Conservation (phyloP, 805 yeast genomes). For the Saccharomycopsis guyanensis region DNA sequence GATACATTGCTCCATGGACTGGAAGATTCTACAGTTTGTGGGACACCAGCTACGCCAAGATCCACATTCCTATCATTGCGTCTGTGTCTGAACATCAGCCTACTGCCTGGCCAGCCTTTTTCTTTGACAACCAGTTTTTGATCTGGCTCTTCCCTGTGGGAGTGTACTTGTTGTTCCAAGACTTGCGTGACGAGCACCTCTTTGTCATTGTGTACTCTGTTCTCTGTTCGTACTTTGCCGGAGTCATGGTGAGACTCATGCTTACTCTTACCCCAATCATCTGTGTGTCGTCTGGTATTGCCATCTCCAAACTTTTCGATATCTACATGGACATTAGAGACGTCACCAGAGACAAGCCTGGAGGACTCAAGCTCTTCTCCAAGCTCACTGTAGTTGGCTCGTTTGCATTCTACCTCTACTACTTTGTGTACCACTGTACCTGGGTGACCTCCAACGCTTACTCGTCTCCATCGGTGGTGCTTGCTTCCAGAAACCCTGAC, state of each 20-base stretch:
- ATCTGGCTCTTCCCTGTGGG: conserved; percentile 99
- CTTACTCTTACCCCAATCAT: conserved; percentile 92
- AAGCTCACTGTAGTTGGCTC: conserved; percentile 57
- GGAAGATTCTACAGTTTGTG: conserved; percentile 97
- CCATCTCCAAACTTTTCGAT: conserved; percentile 78
- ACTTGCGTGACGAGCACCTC: conserved; percentile 83
- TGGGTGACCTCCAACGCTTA: conserved; percentile 96
- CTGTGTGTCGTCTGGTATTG: conserved; percentile 88
- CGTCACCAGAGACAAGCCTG: conserved; percentile 5
- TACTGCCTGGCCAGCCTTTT: conserved; percentile 99
- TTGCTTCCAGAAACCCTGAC: conserved; percentile 76
- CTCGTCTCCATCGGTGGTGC: conserved; percentile 95
- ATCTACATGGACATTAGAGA: conserved; percentile 61
- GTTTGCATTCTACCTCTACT: conserved; percentile 63
- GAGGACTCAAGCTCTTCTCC: conserved; percentile 34
- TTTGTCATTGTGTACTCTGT: conserved; percentile 88
- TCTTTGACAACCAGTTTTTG: conserved; percentile 85
- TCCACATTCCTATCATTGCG: conserved; percentile 97
- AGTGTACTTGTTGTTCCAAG: conserved; percentile 82
- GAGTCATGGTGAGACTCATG: conserved; percentile 98
- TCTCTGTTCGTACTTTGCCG: conserved; percentile 95
- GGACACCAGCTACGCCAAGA: conserved; percentile 97
- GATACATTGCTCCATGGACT: conserved; percentile 98
- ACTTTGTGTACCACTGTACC: conserved; percentile 90
- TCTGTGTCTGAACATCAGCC: conserved; percentile 99